Conservation (phyloP, 2,329 filamentous ascomycete genomes). For the Lasiodiplodia sp. region DNA sequence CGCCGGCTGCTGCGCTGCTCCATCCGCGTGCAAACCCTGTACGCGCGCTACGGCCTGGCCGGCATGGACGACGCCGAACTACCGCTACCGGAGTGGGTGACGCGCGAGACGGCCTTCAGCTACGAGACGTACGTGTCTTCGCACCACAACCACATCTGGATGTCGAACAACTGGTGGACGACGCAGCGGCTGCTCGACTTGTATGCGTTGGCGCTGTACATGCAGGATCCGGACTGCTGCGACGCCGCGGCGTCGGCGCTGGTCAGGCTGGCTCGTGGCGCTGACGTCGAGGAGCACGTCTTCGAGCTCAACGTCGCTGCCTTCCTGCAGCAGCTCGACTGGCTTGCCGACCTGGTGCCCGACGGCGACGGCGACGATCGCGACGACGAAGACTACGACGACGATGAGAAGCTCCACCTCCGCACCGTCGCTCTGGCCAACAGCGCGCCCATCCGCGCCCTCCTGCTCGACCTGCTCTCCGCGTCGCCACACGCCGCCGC, state of each 20-base stretch:
- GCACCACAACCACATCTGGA: neutral
- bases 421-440: too few species aligned
- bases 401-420: too few species aligned
- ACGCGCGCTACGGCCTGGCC: neutral
- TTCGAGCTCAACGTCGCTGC: neutral
- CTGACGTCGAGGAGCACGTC: neutral
- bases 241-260: neutral
- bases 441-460: too few species aligned
- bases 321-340: too few species aligned
- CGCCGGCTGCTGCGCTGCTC: neutral
- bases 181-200: neutral
- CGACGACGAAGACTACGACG: too few species aligned
- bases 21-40: neutral
- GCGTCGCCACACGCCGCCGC: too few species aligned
- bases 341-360: too few species aligned
- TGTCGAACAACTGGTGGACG: neutral
- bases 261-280: neutral
- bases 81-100: neutral
- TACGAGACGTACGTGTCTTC: neutral
- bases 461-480: too few species aligned
- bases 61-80: neutral
- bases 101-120: neutral
- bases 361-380: too few species aligned
- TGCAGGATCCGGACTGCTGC: neutral
- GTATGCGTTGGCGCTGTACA: neutral